A percentile compares a stretch with the other conserved stretches of the same genome.
Evolutionary conservation across 116 monocot genomes (phyloP).

Genomic region (Zostera marina): DNA sequence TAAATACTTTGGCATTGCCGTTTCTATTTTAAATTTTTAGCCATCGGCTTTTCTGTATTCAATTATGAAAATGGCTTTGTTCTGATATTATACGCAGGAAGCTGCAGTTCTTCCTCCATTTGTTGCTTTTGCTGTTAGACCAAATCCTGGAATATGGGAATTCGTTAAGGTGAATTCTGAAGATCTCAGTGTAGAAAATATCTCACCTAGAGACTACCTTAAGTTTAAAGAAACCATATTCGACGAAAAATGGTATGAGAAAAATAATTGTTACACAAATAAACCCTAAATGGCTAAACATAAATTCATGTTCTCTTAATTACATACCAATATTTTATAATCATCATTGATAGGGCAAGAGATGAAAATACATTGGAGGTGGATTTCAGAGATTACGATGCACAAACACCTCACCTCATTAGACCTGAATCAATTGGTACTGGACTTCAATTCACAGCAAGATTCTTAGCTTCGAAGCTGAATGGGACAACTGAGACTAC

Average conservation of each 20-base stretch:
- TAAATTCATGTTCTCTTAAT: not conserved
- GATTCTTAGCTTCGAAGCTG: slow-evolving; percentile 48
- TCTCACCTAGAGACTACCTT: slow-evolving; percentile 49
- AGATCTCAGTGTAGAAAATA: slow-evolving; percentile 49
- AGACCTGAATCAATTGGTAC: slow-evolving; percentile 74
- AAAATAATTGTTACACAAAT: not conserved
- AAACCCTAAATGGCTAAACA: not conserved
- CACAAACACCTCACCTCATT: slow-evolving; percentile 43
- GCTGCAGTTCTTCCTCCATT: slow-evolving; percentile 66
- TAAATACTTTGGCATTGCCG: not conserved
- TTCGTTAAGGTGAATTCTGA: slow-evolving; percentile 60
- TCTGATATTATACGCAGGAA: slow-evolving; percentile 28
- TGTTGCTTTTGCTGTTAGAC: slow-evolving; percentile 61
- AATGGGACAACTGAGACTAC: slow-evolving; percentile 28
- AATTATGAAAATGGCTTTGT: not conserved
- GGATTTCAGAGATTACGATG: slow-evolving; percentile 63
- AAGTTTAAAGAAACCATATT: slow-evolving; percentile 65
- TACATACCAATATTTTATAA: not conserved
- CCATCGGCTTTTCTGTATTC: not conserved
- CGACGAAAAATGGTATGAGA: slow-evolving; percentile 61
- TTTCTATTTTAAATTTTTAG: not conserved
- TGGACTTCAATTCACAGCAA: slow-evolving; percentile 41
- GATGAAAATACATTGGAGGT: slow-evolving; percentile 76
- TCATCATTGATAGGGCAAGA: slow-evolving; percentile 26
- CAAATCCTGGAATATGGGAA: slow-evolving; percentile 88